phyloP scores from a whole-genome alignment of 495 filamentous ascomycete genomes.

The Daldinia bambusicola region DNA sequence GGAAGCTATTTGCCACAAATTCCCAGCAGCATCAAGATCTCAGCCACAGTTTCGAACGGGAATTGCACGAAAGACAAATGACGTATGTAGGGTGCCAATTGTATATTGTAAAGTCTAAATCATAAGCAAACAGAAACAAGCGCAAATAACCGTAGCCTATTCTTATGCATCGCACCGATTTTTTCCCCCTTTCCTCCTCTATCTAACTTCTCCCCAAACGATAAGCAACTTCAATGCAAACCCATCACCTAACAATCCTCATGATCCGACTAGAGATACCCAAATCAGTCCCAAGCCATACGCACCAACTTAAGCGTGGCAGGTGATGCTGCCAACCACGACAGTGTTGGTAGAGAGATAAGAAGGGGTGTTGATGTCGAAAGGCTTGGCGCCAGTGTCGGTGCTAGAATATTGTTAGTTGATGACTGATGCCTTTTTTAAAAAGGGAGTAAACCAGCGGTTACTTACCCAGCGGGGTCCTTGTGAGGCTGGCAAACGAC shows the following conservation, averaged over 20 bases:
- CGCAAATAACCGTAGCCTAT: neutral
- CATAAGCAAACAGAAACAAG: constrained; percentile 4
- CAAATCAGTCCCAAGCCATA: neutral
- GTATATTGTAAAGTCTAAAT: neutral
- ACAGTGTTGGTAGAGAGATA: constrained; percentile 40
- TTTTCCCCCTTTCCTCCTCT: neutral
- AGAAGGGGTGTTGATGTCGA: constrained; percentile 20
- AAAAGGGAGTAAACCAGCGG: neutral
- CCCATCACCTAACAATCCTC: constrained; percentile 11
- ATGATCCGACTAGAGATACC: neutral
- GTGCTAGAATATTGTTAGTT: constrained; percentile 8
- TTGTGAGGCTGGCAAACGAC: constrained; percentile 31
- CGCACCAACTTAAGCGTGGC: constrained; percentile 18
- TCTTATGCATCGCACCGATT: neutral
- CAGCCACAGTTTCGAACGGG: neutral
- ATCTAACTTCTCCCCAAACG: neutral
- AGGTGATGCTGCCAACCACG: constrained; percentile 35
- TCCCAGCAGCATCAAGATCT: neutral
- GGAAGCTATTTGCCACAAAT: neutral
- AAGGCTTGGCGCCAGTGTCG: constrained; percentile 13
- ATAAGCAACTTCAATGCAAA: constrained; percentile 4
- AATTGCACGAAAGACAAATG: neutral
- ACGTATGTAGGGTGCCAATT: constrained; percentile 1
- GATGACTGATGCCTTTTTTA: neutral
- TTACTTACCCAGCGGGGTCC: constrained; percentile 16